Base-by-base conservation (phyloP, 1,139 yeast genomes). In the Hyphopichia buzzinii region DNA sequence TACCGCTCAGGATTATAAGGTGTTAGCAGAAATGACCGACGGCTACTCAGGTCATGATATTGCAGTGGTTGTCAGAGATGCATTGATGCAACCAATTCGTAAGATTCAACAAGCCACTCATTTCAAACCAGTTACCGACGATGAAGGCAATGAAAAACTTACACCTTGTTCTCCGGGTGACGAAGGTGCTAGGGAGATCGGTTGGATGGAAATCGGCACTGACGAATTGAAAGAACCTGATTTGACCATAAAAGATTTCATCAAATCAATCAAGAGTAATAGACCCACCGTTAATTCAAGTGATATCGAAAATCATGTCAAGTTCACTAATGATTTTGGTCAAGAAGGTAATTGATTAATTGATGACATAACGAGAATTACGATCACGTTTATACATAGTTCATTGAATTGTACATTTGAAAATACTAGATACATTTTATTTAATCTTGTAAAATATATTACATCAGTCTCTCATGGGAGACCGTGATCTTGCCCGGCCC, bases 151-250 rank as follows among this genome's bases (percentile, higher is more conserved):
- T 35, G 56, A 76, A 15, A 73, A 78, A 55, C 73, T 79, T 35
- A 87, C 92, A 13, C 98, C 98, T 1, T 94, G 98, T 54, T 89
- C 97, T 0, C 99, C 99, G 0, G 99, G 99, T 10, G 97, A 88
- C 47, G 62, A 62, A 3, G 89, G 79, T 10, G 97, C 98, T 0
- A 59, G 64, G 31, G 99, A 94, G 57, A 84, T 86, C 87, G 81
- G 78, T 53, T 94, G 98, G 98, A 80, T 85, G 76, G 92, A 88
- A 43, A 77, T 94, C 31, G 94, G 78, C 34, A 84, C 95, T 6
- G 95, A 92, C 50, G 94, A 90, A 58, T 70, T 94, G 37, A 77
- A 77, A 50, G 97, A 92, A 53, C 99, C 99, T 0, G 86, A 81
- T 4, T 72, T 94, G 47, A 85, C 94, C 1, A 77, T 92, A 39